Percentiles rank a stretch among this genome's conserved stretches.
Conservation (phyloP, 2,329 filamentous ascomycete species). For the Annulohypoxylon truncatum region DNA sequence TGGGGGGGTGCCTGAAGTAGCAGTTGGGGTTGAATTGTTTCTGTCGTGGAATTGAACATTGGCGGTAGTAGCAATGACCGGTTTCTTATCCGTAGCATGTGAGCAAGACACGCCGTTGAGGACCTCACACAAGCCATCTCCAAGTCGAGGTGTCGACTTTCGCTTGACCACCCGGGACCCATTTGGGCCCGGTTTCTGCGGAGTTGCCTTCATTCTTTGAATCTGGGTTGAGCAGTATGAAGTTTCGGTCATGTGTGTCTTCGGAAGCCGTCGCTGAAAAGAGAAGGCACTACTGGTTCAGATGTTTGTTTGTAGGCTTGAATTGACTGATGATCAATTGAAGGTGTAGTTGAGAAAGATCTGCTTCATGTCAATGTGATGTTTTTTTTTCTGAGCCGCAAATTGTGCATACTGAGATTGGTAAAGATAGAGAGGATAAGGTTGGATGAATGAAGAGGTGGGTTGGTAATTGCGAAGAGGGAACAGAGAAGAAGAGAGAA, state of each 20-base stretch:
- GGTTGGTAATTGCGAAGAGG: neutral
- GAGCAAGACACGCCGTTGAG: neutral
- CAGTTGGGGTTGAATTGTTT: neutral
- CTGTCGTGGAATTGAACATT: neutral
- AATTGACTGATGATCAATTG: neutral
- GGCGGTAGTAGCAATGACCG: neutral
- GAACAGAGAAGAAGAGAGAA: neutral
- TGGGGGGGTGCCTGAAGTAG: neutral
- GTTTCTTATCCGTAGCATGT: neutral
- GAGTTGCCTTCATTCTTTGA: conserved; percentile 31
- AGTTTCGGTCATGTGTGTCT: neutral
- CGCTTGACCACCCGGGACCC: conserved; percentile 42
- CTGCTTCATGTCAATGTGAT: neutral
- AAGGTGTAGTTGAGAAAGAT: neutral
- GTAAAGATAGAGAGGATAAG: neutral
- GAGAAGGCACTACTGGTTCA: neutral
- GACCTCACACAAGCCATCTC: conserved; percentile 40
- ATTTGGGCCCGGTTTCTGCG: conserved; percentile 37
- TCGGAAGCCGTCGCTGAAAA: neutral
- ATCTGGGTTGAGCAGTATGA: neutral
- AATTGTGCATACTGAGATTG: neutral
- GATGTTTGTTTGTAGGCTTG: neutral
- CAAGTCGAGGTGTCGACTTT: conserved; percentile 40
- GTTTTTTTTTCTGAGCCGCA: neutral
- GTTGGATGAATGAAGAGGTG: neutral